Base-by-base conservation (phyloP, 768 basidiomycete genomes). In the Russula compacta region DNA sequence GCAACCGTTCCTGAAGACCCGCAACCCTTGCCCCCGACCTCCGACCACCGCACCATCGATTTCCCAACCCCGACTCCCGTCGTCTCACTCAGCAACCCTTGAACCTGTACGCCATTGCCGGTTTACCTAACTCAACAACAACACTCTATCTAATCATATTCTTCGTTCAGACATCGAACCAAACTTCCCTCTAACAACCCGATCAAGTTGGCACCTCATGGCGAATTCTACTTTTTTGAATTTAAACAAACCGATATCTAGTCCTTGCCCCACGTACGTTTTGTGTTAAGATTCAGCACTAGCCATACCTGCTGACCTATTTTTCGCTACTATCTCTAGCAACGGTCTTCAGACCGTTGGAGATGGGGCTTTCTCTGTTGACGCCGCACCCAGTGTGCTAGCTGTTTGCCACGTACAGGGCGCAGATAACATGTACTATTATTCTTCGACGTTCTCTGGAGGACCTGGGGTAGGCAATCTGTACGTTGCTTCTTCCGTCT, bases 261-360 rank as follows among this genome's bases (percentile, higher is more conserved):
- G 88, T 93, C 85, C 87, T 84, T 81, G 89, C 91, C 91, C 91
- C 91, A 81, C 88, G 90, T 93, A 81, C 56, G 85, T 76, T 54
- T 63, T 43, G 56, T 50, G 49, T 46, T 10, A 9, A 47, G 0
- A 47, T 42, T 54, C 39, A 14, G 9, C 24, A 17, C 35, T 38
- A 21, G 43, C 51, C 19, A 15, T 44, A 40, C 50, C 33, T 11
- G 59, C 59, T 53, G 33, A n/a, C 24, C 17, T 17, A 11, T 35
- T 53, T 15, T 33, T 38, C 11, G 54, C 2, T n/a, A n/a, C 39
- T 43, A 24, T 53, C 76, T 67, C 42, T 72, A 93, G 91, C 91
- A 92, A 92, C 90, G 91, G 89, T 77, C 83, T 89, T 89, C 86
- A 84, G 78, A 81, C 86, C 90, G 91, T 92, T 93, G 91, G 90